These are phyloP conservation scores for Sedum album DNA, from an alignment of 164 flowering plant genomes.

Conservation along the genomic window DNA sequence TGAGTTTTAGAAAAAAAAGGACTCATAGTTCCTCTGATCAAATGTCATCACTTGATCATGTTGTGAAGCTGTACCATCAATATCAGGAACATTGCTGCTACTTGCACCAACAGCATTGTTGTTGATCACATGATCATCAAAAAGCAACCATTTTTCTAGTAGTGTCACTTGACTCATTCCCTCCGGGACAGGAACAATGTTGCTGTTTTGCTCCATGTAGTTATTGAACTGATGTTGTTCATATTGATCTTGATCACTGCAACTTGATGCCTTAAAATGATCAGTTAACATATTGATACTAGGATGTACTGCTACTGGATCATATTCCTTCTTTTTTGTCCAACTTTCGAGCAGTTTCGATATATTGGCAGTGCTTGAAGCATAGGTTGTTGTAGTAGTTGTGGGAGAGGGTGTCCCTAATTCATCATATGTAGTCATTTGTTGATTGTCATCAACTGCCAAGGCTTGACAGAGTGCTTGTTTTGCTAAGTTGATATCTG, in stretches of 20 bases:
- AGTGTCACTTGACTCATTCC: neutral
- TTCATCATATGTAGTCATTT: neutral
- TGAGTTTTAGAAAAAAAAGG: neutral
- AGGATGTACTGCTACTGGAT: neutral
- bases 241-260: neutral
- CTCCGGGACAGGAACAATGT: neutral
- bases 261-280: neutral
- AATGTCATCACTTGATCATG: neutral
- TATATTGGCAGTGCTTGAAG: constrained; percentile 82
- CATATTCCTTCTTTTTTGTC: constrained; percentile 32
- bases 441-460: neutral
- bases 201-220: neutral
- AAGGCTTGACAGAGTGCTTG: neutral
- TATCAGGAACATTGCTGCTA: neutral
- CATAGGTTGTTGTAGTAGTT: constrained; percentile 40
- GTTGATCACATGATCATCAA: neutral
- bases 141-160: neutral
- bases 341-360: constrained; percentile 78
- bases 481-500: constrained; percentile 6
- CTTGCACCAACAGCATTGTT: neutral
- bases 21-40: neutral
- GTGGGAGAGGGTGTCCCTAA: neutral
- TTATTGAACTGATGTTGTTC: neutral
- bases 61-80: neutral
- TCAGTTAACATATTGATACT: neutral